Evolutionary conservation across 495 filamentous ascomycete species (phyloP), one percentile per base, ranked within the genome.

Genomic region (Hypoxylon perforatum): DNA sequence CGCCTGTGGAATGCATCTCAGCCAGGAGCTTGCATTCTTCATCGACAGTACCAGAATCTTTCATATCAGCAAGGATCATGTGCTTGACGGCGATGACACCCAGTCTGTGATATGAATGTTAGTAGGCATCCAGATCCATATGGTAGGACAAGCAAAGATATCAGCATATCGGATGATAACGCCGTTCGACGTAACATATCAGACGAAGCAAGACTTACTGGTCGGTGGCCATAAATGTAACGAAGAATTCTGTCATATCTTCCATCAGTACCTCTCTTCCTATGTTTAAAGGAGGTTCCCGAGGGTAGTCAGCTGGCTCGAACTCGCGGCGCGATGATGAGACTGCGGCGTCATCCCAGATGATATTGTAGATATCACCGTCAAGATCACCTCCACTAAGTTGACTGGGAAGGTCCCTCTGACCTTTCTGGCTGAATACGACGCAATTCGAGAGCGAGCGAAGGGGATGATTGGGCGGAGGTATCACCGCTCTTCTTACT

Each of bases 311-410:
- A 0, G 92, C 91, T 0, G 92, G 84, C 3, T 22, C 0, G 19
- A 83, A 84, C 2, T 78, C 76, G 6, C 15, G 11, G 12, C 58
- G 61, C 28, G 59, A 57, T 23, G 50, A 56, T 1, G 63, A 19
- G 7, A 78, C 73, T 14, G 88, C 78, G 0, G 57, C 61, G 0
- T 73, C 30, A 56, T 94, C 90, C 77, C 82, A 92, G 36, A 94
- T 89, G 52, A 95, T 76, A 60, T 92, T 87, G 69, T 89, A 96
- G 1, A 89, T 72, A 74, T 94, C 91, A 0, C 92, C 92, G 62
- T 96, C 92, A 1, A 96, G 80, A 77, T 95, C 92, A 14, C 92
- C 92, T 0, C 92, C 92, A 23, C 87, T 87, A 0, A 95, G 82
- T 67, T 87, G 82, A 58, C 89, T 92, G 1, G 92, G 92, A 0